Evolutionary conservation across 208 protist species (phyloP), one percentile per base, ranked within the genome.

Genomic region (Phytomonas francai): DNA sequence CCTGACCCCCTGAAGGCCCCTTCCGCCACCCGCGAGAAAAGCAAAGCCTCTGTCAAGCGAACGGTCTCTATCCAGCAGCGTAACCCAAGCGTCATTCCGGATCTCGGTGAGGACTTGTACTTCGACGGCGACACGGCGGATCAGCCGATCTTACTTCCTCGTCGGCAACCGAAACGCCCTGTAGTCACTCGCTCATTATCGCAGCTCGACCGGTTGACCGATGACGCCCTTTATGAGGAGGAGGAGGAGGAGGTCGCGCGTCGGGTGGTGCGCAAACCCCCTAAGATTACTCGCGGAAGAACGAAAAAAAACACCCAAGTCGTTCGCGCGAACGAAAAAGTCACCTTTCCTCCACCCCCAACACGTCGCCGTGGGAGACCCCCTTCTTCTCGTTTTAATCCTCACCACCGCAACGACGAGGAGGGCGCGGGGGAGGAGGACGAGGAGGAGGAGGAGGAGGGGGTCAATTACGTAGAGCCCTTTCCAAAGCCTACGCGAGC

Each of bases 131-230:
- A 77, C n/a, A 76, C 81, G 63, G 83, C 81, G 62, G 84, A 88
- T 27, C 71, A 82, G 72, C 88, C 88, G 19, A 85, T 94, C 64
- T 61, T 94, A 58, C 73, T 94, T 39, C 81, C 79, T 0, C 80
- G 83, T 56, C 77, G 79, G 67, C 69, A 73, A 54, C 74, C 74
- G 61, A 71, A 70, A 31, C 74, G 75, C 4, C 73, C 71, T 12
- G 56, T 49, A 12, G 33, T 74, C 6, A 89, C 85, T 11, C 79
- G 84, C 30, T 91, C 84, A 59, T 72, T 92, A 54, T 91, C 85
- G 0, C 57, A 84, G 62, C 51, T 89, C 29, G 74, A 75, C 31
- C 36, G n/a, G n/a, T n/a, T 80, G 30, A 73, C 75, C 63, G 42
- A 29, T 28, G 80, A 79, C 22, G 66, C 67, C 32, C 78, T 83